Base-by-base conservation (phyloP, 176 grass and related monocot genomes). In the Sorghum bicolor region DNA sequence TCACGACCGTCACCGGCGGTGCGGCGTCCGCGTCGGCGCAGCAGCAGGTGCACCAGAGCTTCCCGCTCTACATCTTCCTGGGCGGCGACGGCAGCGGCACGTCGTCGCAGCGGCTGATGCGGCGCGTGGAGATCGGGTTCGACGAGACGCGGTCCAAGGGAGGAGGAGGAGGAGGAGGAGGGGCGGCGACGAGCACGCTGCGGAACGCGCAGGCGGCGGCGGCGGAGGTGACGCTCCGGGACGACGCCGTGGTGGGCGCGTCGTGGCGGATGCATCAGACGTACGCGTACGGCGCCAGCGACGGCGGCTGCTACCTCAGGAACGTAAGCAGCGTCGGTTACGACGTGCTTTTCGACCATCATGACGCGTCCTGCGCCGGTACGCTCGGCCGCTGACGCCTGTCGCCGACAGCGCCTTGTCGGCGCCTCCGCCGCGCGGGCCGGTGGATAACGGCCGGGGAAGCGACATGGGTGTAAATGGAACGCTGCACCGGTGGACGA, bases 1-100 rank as follows among this genome's bases (percentile, higher is more conserved):
- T 45, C 30, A 80, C 61, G 41, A 69, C 64, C 15, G 90, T 83
- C 62, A 75, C 6, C 61, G 72, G 63, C 53, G 53, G 53, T 24
- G 84, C 20, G 1, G 40, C 50, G 69, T 71, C 73, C 85, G 48
- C 80, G 69, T 71, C 73, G 82, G 48, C 80, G 20, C 75, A 85
- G 69, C 78, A 87, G 76, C 65, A 83, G 74, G 24, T 98, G 43
- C 72, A 73, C 25, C 84, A 93, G 52, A 95, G 75, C 83, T 98
- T 98, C 77, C 96, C 96, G 60, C 93, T 98, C 24, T 88, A 90
- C 80, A 78, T 98, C 70, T 92, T 93, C 83, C 84, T 86, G 6
- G 91, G 84, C 78, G 90, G 63, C 47, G 80, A 78, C 72, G 78
- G 83, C 83, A 82, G 84, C 83, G 88, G 88, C 74, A 89, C 31